Conservation (phyloP, 2,329 filamentous ascomycete genomes). For the Ceratocystis destructans region DNA sequence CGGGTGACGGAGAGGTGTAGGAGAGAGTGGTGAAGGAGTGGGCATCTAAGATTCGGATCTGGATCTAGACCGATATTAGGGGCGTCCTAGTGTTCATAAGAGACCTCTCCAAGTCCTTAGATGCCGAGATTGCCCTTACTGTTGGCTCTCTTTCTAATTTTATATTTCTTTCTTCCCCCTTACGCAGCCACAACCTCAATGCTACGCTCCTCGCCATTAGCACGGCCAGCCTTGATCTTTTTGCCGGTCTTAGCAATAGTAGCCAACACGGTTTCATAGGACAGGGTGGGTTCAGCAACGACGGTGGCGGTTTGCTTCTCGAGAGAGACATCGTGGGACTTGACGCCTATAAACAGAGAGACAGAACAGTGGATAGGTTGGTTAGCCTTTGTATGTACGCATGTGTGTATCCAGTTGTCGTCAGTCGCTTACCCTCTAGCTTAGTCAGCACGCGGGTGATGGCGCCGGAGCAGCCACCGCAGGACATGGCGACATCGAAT, state of each 20-base stretch:
- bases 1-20: no score
- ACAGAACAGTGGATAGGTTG: neutral
- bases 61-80: neutral
- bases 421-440: slow-evolving; percentile 57
- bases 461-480: slow-evolving; percentile 89
- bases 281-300: slow-evolving; percentile 51
- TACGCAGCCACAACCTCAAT: slow-evolving; percentile 33
- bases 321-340: slow-evolving; percentile 75
- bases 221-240: slow-evolving; percentile 65
- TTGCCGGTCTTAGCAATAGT: slow-evolving; percentile 96
- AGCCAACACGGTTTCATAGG: slow-evolving; percentile 67
- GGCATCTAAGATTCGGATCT: neutral
- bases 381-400: neutral
- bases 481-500: slow-evolving; percentile 89
- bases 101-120: no score
- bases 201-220: slow-evolving; percentile 47
- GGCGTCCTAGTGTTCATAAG: no score
- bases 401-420: neutral
- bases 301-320: slow-evolving; percentile 73
- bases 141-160: no score
- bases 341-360: slow-evolving; percentile 48
- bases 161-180: slow-evolving; percentile 11
- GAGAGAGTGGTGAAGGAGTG: no score
- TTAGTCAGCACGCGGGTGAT: slow-evolving; percentile 85
- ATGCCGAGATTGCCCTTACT: no score